Evolutionary conservation across 2,329 filamentous ascomycete species (phyloP).

Genomic region (Fusarium sp.): DNA sequence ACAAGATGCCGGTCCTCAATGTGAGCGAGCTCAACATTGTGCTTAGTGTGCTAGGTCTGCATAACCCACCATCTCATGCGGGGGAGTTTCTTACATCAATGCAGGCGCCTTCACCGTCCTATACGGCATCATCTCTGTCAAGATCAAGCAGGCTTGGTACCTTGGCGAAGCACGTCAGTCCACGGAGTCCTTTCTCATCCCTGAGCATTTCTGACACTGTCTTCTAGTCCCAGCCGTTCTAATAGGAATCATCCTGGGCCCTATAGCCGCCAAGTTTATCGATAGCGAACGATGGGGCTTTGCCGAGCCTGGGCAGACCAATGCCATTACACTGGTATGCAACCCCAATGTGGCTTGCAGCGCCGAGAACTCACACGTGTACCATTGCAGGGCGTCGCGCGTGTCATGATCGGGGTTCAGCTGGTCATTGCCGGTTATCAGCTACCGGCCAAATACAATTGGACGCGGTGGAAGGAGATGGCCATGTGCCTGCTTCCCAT

Average conservation of each 20-base stretch:
- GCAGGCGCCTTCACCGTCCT: slow-evolving; percentile 63
- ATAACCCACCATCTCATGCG: slow-evolving; percentile 9
- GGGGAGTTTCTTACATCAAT: slow-evolving; percentile 14
- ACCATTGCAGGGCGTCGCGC: slow-evolving; percentile 60
- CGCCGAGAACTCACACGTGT: neutral
- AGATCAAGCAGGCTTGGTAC: slow-evolving; percentile 69
- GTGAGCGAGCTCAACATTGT: slow-evolving; percentile 70
- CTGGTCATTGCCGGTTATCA: slow-evolving; percentile 76
- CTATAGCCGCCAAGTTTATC: slow-evolving; percentile 68
- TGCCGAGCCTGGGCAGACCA: slow-evolving; percentile 49
- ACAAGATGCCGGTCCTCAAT: slow-evolving; percentile 54
- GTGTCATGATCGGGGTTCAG: slow-evolving; percentile 75
- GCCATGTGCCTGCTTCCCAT: slow-evolving; percentile 70
- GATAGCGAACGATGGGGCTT: slow-evolving; percentile 54
- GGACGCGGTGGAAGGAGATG: slow-evolving; percentile 67
- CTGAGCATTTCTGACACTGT: neutral
- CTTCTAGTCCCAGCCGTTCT: slow-evolving; percentile 68
- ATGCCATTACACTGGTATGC: slow-evolving; percentile 58
- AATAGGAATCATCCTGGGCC: slow-evolving; percentile 69
- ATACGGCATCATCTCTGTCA: slow-evolving; percentile 67
- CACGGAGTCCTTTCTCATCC: accelerated
- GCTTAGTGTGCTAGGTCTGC: slow-evolving; percentile 59
- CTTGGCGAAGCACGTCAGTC: slow-evolving; percentile 68
- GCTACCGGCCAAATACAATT: slow-evolving; percentile 70
- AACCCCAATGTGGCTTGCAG: neutral